These are phyloP conservation scores for Metschnikowia continentalis DNA, from an alignment of 805 yeast genomes.

Conservation along the genomic window DNA sequence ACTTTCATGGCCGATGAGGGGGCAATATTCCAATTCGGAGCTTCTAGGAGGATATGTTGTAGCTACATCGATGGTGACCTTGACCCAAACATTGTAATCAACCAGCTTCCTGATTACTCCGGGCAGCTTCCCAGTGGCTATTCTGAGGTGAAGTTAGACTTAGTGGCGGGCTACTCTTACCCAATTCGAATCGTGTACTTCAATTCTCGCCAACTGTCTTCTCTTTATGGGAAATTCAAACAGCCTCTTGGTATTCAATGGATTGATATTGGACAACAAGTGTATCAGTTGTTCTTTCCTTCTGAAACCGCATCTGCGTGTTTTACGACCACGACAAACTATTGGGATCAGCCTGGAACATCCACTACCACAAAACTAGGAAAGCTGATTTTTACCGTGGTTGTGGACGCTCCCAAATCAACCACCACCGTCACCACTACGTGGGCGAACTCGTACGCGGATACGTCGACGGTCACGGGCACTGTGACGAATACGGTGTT, in stretches of 20 bases:
- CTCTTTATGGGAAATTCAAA: not conserved
- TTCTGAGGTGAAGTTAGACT: not conserved
- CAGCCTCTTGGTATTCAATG: slow-evolving; percentile 1
- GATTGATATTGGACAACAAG: slow-evolving; percentile 3
- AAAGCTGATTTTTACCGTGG: slow-evolving; percentile 12
- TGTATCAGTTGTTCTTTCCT: slow-evolving; percentile 9
- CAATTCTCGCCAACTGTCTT: slow-evolving; percentile 9
- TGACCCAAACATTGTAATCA: slow-evolving; percentile 5
- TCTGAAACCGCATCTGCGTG: not conserved
- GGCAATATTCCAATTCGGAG: not conserved
- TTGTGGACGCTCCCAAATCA: slow-evolving; percentile 6
- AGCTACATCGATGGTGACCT: slow-evolving; percentile 12
- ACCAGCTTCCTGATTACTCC: slow-evolving; percentile 9
- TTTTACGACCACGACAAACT: slow-evolving; percentile 3
- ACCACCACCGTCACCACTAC: not conserved
- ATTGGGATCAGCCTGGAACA: slow-evolving; percentile 1
- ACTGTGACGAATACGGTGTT: slow-evolving; percentile 4
- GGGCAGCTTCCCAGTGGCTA: slow-evolving; percentile 6
- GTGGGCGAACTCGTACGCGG: not conserved
- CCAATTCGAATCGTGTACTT: slow-evolving; percentile 1
- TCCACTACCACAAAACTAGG: slow-evolving; percentile 8
- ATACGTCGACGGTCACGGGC: slow-evolving; percentile 5
- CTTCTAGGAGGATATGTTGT: slow-evolving; percentile 6
- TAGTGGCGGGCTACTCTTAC: not conserved
- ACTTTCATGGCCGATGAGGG: not conserved